Percentiles rank a stretch among this genome's conserved stretches.
These are phyloP conservation scores for Sporothrix luriei DNA, from an alignment of 2,329 filamentous ascomycete genomes.

Conservation along the genomic window DNA sequence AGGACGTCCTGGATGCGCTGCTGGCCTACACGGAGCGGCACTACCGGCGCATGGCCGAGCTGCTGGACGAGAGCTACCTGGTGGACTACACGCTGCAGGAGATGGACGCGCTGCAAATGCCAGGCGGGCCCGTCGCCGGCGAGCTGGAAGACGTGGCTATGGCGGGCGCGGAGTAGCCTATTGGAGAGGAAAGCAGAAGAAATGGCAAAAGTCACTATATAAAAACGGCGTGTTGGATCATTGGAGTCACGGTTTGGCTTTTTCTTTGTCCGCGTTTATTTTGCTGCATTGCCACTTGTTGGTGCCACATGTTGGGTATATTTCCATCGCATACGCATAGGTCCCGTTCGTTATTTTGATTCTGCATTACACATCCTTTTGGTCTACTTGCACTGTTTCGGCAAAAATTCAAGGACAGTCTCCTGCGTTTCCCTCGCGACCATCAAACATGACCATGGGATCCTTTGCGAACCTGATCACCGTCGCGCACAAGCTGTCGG, in stretches of 20 bases:
- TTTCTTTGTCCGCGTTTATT: not conserved
- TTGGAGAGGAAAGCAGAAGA: not conserved
- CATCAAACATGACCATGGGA: not conserved
- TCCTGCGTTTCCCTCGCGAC: not conserved
- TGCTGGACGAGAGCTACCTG: slow-evolving; percentile 91
- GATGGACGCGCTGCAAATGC: slow-evolving; percentile 73
- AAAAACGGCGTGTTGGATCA: slow-evolving; percentile 14
- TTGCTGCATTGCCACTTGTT: not conserved
- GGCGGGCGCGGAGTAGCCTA: slow-evolving; percentile 31
- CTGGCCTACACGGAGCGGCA: slow-evolving; percentile 91
- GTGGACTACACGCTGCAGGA: slow-evolving; percentile 90
- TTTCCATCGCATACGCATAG: not conserved
- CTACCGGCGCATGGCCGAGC: slow-evolving; percentile 83
- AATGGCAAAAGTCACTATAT: not conserved
- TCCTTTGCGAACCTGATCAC: not conserved
- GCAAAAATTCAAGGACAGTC: not conserved
- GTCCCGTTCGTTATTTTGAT: not conserved
- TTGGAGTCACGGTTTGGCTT: not conserved
- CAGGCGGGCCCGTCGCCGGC: slow-evolving; percentile 35
- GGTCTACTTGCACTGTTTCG: too few relatives aligned
- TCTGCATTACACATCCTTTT: not conserved
- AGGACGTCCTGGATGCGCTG: slow-evolving; percentile 84
- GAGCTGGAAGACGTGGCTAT: slow-evolving; percentile 37
- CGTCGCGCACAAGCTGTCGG: not conserved
- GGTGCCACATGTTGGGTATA: not conserved